Conservation (phyloP, 2,329 filamentous ascomycete genomes). For the Emergomyces africanus region DNA sequence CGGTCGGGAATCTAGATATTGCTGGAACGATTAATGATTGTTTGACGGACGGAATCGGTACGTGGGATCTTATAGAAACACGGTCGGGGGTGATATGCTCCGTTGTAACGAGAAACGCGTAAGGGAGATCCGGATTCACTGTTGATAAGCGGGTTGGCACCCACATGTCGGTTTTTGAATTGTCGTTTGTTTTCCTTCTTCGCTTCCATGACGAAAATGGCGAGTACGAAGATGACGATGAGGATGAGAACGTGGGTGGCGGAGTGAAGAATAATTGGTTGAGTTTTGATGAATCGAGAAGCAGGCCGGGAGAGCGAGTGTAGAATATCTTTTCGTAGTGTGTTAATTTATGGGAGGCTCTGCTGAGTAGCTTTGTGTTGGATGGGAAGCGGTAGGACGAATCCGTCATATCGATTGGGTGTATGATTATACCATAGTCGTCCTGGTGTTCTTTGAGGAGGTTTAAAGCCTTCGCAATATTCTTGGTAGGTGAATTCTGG, state of each 20-base stretch:
- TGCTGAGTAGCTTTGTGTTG: constrained; percentile 8
- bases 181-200: neutral
- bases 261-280: constrained; percentile 25
- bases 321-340: constrained; percentile 34
- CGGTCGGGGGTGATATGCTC: constrained; percentile 1
- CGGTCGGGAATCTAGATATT: neutral
- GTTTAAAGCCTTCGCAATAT: constrained; percentile 22
- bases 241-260: neutral
- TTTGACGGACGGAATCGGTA: constrained; percentile 2
- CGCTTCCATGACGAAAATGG: neutral
- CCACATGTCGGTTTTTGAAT: constrained; percentile 4
- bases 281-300: constrained; percentile 25
- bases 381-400: constrained; percentile 6
- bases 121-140: constrained; percentile 4
- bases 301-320: constrained; percentile 29
- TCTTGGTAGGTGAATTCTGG: constrained; percentile 14
- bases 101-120: constrained; percentile 5
- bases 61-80: constrained; percentile 4
- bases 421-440: constrained; percentile 28
- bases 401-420: constrained; percentile 28
- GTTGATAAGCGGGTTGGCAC: constrained; percentile 3
- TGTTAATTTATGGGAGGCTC: constrained; percentile 26
- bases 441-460: constrained; percentile 27
- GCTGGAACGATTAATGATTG: constrained; percentile 9
- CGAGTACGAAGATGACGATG: neutral